Conservation (phyloP, 2,329 filamentous ascomycete genomes). For the Dactylonectria macrodidyma region DNA sequence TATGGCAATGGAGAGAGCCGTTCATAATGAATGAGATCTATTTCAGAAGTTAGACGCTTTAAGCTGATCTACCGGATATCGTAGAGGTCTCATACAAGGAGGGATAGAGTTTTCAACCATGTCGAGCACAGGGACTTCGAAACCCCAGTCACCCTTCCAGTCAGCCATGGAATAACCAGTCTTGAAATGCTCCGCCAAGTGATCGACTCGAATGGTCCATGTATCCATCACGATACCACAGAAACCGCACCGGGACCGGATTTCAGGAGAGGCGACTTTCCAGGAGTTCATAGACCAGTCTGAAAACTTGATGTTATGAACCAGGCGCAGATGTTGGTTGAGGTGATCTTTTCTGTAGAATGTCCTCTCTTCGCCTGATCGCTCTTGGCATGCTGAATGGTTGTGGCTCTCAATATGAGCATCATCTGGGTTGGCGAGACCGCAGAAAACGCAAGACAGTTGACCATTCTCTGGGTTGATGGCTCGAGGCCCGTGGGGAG, state of each 20-base stretch:
- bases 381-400: slow-evolving; percentile 76
- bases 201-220: slow-evolving; percentile 73
- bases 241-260: slow-evolving; percentile 76
- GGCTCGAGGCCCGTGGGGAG: slow-evolving; percentile 69
- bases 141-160: slow-evolving; percentile 81
- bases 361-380: slow-evolving; percentile 71
- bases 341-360: slow-evolving; percentile 79
- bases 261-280: slow-evolving; percentile 73
- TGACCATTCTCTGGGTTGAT: slow-evolving; percentile 73
- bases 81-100: slow-evolving; percentile 68
- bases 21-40: slow-evolving; percentile 76
- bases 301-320: slow-evolving; percentile 73
- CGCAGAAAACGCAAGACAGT: slow-evolving; percentile 72
- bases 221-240: slow-evolving; percentile 74
- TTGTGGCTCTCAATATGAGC: slow-evolving; percentile 73
- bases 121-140: slow-evolving; percentile 72
- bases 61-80: slow-evolving; percentile 55
- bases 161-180: slow-evolving; percentile 76
- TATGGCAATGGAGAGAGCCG: slow-evolving; percentile 70
- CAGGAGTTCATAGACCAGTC: slow-evolving; percentile 77
- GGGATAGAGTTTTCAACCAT: slow-evolving; percentile 78
- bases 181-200: slow-evolving; percentile 79
- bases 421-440: slow-evolving; percentile 67
- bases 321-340: slow-evolving; percentile 75
- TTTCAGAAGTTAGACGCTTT: slow-evolving; percentile 59